phyloP scores from a whole-genome alignment of 2,329 filamentous ascomycete species.

The Ophiosphaerella herpotricha region DNA sequence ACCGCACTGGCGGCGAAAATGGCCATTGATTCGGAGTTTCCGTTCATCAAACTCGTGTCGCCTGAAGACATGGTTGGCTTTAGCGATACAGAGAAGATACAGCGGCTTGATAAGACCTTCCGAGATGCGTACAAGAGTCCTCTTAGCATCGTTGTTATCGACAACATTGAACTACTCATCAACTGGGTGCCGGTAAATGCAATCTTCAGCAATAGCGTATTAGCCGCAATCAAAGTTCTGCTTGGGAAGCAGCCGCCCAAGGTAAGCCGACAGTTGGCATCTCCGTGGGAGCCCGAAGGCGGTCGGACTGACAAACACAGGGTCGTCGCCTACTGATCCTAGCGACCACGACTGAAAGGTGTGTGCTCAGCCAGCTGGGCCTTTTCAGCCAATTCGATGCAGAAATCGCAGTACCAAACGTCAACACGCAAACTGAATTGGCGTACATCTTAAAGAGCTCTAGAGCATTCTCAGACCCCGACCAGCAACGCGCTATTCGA shows the following conservation, averaged over 20 bases:
- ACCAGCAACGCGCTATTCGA: conserved; percentile 65
- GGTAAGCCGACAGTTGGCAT: conserved; percentile 46
- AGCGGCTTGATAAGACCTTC: conserved; percentile 85
- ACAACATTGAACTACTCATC: conserved; percentile 88
- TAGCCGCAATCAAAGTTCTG: conserved; percentile 78
- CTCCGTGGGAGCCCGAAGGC: conserved; percentile 3
- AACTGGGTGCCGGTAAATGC: conserved; percentile 94
- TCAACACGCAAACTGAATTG: conserved; percentile 69
- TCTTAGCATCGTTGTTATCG: conserved; percentile 86
- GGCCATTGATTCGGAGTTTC: conserved; percentile 82
- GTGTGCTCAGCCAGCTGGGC: conserved; percentile 80
- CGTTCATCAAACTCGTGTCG: conserved; percentile 89
- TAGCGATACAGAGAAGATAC: conserved; percentile 84
- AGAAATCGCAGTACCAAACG: conserved; percentile 80
- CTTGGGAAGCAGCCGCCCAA: conserved; percentile 78
- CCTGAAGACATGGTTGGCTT: conserved; percentile 84
- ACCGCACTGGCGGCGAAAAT: conserved; percentile 88
- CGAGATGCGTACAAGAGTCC: conserved; percentile 92
- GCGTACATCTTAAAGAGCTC: conserved; percentile 69
- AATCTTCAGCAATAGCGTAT: conserved; percentile 81
- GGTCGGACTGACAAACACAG: conserved; percentile 40
- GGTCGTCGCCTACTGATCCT: conserved; percentile 82
- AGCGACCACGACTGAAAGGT: conserved; percentile 81
- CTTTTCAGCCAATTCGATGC: conserved; percentile 79
- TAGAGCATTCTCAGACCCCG: conserved; percentile 65